These are phyloP conservation scores for Sclerospora graminicola DNA, from an alignment of 352 stramenopile genomes.

Conservation along the genomic window DNA sequence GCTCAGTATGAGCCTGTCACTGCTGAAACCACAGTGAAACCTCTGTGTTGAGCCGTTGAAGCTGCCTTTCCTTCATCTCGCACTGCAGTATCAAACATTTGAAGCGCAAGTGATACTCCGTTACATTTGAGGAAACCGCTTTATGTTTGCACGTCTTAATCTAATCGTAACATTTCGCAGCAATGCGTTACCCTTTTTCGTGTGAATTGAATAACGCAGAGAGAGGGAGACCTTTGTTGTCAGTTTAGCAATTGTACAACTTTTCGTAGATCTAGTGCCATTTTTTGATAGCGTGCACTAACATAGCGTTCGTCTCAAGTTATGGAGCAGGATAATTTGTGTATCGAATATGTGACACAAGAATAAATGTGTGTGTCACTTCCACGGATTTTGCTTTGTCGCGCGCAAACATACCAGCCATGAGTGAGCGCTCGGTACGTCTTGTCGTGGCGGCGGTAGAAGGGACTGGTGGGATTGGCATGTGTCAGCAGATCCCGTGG, in stretches of 20 bases:
- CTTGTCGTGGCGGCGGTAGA: conserved; percentile 86
- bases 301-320: too few relatives aligned
- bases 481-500: conserved; percentile 89
- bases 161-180: neutral
- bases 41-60: conserved; percentile 8
- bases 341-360: neutral
- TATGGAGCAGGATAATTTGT: too few relatives aligned
- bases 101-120: neutral
- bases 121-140: neutral
- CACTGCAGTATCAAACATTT: neutral
- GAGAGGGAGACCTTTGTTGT: too few relatives aligned
- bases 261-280: too few relatives aligned
- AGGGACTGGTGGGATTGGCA: conserved; percentile 80
- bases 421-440: conserved; percentile 34
- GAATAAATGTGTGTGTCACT: neutral
- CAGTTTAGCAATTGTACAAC: too few relatives aligned
- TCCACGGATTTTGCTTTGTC: too few relatives aligned
- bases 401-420: neutral
- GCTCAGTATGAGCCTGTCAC: conserved; percentile 4
- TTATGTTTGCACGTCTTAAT: neutral
- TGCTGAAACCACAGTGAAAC: conserved; percentile 20
- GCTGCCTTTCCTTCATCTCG: conserved; percentile 7
- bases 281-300: too few relatives aligned
- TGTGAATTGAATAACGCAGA: conserved; percentile 1
- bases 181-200: conserved; percentile 3